phyloP scores from a whole-genome alignment of 139 green algal species.

The Picochlorum sp. region DNA sequence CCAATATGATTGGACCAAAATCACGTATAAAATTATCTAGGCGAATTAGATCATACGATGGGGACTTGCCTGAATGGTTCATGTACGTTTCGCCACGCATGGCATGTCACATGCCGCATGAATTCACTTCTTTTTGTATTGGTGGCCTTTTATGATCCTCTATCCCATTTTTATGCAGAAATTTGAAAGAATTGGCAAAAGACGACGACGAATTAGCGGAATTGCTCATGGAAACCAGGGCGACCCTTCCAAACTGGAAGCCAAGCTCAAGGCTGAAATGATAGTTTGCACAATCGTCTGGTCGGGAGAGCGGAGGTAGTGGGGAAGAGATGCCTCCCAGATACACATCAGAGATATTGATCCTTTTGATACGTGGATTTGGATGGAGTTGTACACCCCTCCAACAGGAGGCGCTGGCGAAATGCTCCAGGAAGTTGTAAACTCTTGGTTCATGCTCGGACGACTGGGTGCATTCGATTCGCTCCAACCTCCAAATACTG shows the following conservation, averaged over 20 bases:
- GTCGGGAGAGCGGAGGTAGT: slow-evolving; percentile 3
- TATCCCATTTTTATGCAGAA: slow-evolving; percentile 6
- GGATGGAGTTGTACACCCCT: slow-evolving; percentile 23
- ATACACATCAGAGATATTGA: slow-evolving; percentile 12
- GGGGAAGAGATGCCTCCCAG: slow-evolving; percentile 19
- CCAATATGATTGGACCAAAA: no score
- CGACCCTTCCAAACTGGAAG: slow-evolving; percentile 10
- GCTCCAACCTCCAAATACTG: slow-evolving; percentile 69
- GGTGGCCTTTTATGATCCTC: no score
- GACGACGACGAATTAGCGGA: slow-evolving; percentile 13
- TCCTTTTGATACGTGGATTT: slow-evolving; percentile 27
- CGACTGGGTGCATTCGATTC: slow-evolving; percentile 81
- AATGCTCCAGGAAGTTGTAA: slow-evolving; percentile 46
- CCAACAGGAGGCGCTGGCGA: slow-evolving; percentile 10
- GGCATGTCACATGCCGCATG: not conserved
- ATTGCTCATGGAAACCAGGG: slow-evolving; percentile 11
- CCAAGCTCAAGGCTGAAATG: slow-evolving; percentile 10
- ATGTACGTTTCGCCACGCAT: not conserved
- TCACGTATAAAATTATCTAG: no score
- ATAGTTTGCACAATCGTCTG: slow-evolving; percentile 13
- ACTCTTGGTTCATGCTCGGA: slow-evolving; percentile 78
- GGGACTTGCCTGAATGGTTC: slow-evolving; percentile 9
- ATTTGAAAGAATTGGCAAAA: slow-evolving; percentile 19
- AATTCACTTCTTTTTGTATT: not conserved
- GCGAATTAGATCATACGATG: not conserved